Conservation (phyloP, 2,329 filamentous ascomycete species). For the Sarocladium kiliense region DNA sequence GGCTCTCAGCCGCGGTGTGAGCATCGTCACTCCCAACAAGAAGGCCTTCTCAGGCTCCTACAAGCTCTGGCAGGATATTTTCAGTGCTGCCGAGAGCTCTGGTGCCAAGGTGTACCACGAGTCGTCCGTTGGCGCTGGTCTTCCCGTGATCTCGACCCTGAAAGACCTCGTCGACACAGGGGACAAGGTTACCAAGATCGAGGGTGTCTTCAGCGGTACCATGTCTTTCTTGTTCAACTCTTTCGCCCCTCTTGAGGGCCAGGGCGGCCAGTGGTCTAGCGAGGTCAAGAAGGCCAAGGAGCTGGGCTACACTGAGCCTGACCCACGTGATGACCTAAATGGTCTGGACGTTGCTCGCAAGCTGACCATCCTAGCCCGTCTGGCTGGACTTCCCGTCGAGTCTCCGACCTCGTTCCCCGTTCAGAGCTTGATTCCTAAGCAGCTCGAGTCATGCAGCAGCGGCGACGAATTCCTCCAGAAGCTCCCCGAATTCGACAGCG, state of each 20-base stretch:
- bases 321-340: constrained; percentile 81
- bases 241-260: constrained; percentile 75
- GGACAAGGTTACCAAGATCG: constrained; percentile 81
- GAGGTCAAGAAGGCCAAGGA: constrained; percentile 91
- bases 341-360: constrained; percentile 92
- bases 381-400: constrained; percentile 76
- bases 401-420: constrained; percentile 88
- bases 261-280: constrained; percentile 78
- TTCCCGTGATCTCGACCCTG: constrained; percentile 89
- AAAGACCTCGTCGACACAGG: constrained; percentile 94
- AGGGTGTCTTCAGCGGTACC: constrained; percentile 95
- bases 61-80: constrained; percentile 83
- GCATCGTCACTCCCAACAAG: constrained; percentile 95
- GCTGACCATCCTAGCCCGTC: constrained; percentile 84
- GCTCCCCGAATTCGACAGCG: constrained; percentile 75
- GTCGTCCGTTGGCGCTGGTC: constrained; percentile 85
- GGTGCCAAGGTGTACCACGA: constrained; percentile 91
- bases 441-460: constrained; percentile 70
- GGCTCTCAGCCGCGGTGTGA: constrained; percentile 77
- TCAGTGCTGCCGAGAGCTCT: constrained; percentile 61
- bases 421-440: constrained; percentile 84
- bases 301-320: constrained; percentile 86
- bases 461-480: constrained; percentile 82
- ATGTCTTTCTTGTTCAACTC: constrained; percentile 99
- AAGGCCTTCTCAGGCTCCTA: constrained; percentile 88